phyloP scores from a whole-genome alignment of 164 flowering plant species.

The Chimonanthus praecox region DNA sequence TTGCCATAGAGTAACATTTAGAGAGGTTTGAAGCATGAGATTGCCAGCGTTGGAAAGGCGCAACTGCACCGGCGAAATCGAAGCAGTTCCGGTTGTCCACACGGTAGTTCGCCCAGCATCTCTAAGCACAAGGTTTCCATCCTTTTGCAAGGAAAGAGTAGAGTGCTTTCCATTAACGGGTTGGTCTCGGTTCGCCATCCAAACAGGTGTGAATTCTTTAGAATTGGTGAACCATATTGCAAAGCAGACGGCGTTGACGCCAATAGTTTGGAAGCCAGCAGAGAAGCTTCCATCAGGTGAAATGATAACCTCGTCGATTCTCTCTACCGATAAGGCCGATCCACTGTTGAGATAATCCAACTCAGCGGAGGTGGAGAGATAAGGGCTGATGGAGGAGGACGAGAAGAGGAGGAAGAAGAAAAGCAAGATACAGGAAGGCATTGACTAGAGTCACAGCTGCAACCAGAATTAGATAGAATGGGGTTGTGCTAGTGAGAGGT shows the following conservation, averaged over 20 bases:
- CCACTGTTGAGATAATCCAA: constrained; percentile 5
- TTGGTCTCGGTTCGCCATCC: constrained; percentile 24
- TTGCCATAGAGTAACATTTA: constrained; percentile 15
- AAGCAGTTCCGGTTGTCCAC: constrained; percentile 15
- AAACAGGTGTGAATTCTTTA: constrained; percentile 2
- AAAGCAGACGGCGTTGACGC: constrained; percentile 14
- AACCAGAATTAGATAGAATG: too few species aligned
- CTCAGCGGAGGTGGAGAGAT: not conserved
- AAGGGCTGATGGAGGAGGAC: not conserved
- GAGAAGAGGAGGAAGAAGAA: not conserved
- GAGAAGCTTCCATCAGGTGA: constrained; percentile 17
- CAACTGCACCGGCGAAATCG: not conserved
- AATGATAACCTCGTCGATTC: constrained; percentile 3
- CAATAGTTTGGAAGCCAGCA: constrained; percentile 16
- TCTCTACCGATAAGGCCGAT: constrained; percentile 12
- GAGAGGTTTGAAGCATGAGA: constrained; percentile 17
- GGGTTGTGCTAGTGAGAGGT: too few species aligned
- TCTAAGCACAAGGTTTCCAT: constrained; percentile 12
- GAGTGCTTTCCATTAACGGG: constrained; percentile 15
- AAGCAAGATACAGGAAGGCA: not conserved
- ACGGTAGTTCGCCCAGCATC: constrained; percentile 10
- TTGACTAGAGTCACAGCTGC: too few species aligned
- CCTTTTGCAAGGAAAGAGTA: not conserved
- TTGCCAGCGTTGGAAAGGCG: constrained; percentile 26
- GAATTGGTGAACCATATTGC: constrained; percentile 20